Percentiles rank a stretch among this genome's conserved stretches.
Conservation (phyloP, 306 rosid genomes). For the Myrica gale region DNA sequence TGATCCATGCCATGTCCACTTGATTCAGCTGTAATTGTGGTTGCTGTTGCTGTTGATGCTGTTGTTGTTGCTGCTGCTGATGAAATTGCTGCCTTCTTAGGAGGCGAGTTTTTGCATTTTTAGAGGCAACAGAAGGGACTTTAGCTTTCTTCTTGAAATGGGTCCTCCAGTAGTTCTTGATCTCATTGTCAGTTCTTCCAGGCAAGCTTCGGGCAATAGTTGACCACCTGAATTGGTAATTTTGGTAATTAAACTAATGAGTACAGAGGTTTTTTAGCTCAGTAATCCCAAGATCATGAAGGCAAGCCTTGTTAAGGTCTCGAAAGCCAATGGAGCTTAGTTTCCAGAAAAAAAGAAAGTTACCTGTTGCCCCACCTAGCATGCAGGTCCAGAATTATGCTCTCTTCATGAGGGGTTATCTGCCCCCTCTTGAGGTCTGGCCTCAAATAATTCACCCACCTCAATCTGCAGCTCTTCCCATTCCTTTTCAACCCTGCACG, state of each 20-base stretch:
- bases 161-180: constrained; percentile 90
- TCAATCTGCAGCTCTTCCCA: constrained; percentile 94
- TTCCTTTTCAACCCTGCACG: constrained; percentile 79
- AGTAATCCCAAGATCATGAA: neutral
- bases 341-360: neutral
- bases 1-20: constrained; percentile 54
- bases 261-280: constrained; percentile 1
- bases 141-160: constrained; percentile 80
- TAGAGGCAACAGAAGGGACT: constrained; percentile 43
- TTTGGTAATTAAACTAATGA: neutral
- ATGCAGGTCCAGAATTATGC: constrained; percentile 76
- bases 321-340: too few relatives aligned
- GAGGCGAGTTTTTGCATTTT: constrained; percentile 60
- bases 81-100: constrained; percentile 59
- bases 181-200: constrained; percentile 93
- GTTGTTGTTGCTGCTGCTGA: constrained; percentile 52
- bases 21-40: constrained; percentile 43
- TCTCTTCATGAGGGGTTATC: constrained; percentile 93
- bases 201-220: constrained; percentile 94
- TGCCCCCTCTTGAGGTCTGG: constrained; percentile 96
- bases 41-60: constrained; percentile 31
- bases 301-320: too few relatives aligned
- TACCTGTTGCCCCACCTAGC: constrained; percentile 98
- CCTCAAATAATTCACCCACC: constrained; percentile 93
- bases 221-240: constrained; percentile 61